Conservation (phyloP, 148 eudicot genomes). For the Rhododendron henanense region DNA sequence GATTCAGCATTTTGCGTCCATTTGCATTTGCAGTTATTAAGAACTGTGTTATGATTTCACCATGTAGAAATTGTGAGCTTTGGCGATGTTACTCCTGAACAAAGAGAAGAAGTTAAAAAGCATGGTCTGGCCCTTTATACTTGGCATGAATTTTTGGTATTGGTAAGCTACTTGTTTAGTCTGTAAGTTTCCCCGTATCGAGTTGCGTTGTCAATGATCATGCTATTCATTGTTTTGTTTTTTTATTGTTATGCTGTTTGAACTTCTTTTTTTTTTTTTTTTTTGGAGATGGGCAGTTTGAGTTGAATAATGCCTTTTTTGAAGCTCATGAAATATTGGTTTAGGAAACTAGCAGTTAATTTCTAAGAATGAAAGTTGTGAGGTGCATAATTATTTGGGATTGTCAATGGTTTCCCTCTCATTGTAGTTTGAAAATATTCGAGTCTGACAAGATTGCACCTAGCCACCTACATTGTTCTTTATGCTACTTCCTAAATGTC, state of each 20-base stretch:
- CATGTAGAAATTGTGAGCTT: constrained; percentile 88
- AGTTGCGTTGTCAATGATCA: not conserved
- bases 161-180: constrained; percentile 46
- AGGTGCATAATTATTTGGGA: not conserved
- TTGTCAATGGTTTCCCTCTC: not conserved
- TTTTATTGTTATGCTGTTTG: not conserved
- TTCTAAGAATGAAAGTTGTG: not conserved
- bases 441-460: not conserved
- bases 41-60: not conserved
- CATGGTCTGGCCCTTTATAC: constrained; percentile 56
- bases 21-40: not conserved
- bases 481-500: not conserved
- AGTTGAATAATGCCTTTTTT: not conserved
- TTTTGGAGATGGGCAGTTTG: not conserved
- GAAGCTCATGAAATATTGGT: not conserved
- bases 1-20: constrained; percentile 7
- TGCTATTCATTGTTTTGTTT: not conserved
- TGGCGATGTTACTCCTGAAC: constrained; percentile 67
- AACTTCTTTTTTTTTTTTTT: too few relatives aligned
- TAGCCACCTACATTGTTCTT: not conserved
- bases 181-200: not conserved
- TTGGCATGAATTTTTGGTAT: constrained; percentile 81
- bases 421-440: not conserved
- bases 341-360: not conserved
- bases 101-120: constrained; percentile 64